Percentiles rank a stretch among this genome's conserved stretches.
These are phyloP conservation scores for Aureobasidium uvarum DNA, from an alignment of 2,329 filamentous ascomycete genomes.

Conservation along the genomic window DNA sequence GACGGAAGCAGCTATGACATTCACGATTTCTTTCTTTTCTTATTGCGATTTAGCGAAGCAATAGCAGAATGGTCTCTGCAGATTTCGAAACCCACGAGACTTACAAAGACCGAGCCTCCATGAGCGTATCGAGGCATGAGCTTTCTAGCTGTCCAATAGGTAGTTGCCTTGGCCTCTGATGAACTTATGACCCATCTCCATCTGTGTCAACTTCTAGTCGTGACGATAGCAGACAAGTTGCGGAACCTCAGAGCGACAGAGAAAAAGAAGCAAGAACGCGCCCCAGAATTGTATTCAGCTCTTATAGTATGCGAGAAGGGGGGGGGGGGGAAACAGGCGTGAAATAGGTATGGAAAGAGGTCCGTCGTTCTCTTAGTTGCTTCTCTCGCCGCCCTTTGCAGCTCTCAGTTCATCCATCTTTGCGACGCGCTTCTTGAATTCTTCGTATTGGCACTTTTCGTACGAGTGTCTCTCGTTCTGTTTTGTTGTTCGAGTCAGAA, in stretches of 20 bases:
- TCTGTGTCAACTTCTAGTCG: too few species aligned
- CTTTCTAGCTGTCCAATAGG: too few species aligned
- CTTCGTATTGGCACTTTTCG: conserved; percentile 98
- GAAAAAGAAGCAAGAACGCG: not conserved
- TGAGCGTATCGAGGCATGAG: not conserved
- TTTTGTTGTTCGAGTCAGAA: conserved; percentile 3
- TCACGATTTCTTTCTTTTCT: not conserved
- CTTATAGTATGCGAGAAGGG: not conserved
- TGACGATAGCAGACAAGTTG: too few species aligned
- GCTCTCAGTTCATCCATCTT: conserved; percentile 98
- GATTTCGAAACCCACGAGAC: not conserved
- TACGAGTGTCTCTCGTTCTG: conserved; percentile 96
- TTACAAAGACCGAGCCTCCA: not conserved
- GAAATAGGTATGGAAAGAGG: conserved; percentile 2
- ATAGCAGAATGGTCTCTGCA: not conserved
- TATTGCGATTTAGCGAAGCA: not conserved
- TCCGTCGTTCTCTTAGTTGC: conserved; percentile 59
- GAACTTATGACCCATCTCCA: too few species aligned
- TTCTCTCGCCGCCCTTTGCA: conserved; percentile 77
- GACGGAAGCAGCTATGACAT: not conserved
- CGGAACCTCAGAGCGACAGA: too few species aligned
- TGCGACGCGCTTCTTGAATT: conserved; percentile 96
- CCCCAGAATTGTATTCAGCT: not conserved
- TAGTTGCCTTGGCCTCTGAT: too few species aligned
- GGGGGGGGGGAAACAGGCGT: not conserved